phyloP scores from a whole-genome alignment of 164 flowering plant genomes.

The Euptelea pleiosperma region DNA sequence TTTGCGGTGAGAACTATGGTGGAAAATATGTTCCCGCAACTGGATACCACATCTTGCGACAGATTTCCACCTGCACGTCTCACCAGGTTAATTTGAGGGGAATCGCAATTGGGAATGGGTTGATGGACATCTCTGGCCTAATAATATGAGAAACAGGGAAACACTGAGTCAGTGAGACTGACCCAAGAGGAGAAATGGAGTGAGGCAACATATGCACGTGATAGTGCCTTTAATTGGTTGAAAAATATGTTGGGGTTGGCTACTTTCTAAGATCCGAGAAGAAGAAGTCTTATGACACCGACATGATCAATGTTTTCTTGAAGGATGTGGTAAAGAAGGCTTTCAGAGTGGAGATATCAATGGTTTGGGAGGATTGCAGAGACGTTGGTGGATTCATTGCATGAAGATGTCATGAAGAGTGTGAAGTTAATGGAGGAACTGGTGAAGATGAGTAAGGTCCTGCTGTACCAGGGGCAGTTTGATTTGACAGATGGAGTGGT shows the following conservation, averaged over 20 bases:
- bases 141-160: constrained; percentile 58
- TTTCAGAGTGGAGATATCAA: constrained; percentile 39
- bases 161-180: constrained; percentile 15
- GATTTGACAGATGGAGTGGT: constrained; percentile 73
- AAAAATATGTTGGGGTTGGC: constrained; percentile 25
- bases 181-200: constrained; percentile 19
- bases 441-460: constrained; percentile 35
- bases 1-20: constrained; percentile 82
- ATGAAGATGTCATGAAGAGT: constrained; percentile 84
- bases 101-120: constrained; percentile 68
- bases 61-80: constrained; percentile 13
- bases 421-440: constrained; percentile 45
- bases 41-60: constrained; percentile 48
- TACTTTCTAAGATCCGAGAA: constrained; percentile 26
- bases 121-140: constrained; percentile 62
- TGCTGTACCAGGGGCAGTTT: constrained; percentile 44
- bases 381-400: constrained; percentile 33
- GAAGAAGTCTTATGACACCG: constrained; percentile 38
- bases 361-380: constrained; percentile 54
- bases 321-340: constrained; percentile 41
- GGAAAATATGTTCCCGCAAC: constrained; percentile 78
- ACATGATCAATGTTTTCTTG: constrained; percentile 31
- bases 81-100: constrained; percentile 37
- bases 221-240: constrained; percentile 9
- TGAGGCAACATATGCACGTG: constrained; percentile 20